Conservation (phyloP, 345 rosid species). For the Cardiospermum halicacabum region DNA sequence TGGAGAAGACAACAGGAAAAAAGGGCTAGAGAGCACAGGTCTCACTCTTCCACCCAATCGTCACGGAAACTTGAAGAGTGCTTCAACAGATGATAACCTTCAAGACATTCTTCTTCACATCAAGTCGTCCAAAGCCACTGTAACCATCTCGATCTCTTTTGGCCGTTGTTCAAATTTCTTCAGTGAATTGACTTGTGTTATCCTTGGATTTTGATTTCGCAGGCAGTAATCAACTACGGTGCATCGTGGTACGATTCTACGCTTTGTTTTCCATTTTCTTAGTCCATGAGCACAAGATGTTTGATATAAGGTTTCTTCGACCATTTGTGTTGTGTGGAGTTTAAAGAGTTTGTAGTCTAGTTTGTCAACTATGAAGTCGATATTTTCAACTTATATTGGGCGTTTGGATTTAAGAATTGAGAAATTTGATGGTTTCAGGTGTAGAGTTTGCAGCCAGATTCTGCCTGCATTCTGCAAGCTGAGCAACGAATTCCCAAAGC, state of each 20-base stretch:
- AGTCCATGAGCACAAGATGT: constrained; percentile 28
- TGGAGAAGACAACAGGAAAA: constrained; percentile 9
- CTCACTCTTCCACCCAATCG: constrained; percentile 30
- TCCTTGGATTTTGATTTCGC: constrained; percentile 13
- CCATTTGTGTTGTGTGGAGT: no score
- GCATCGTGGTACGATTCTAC: constrained; percentile 46
- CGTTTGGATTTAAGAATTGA: neutral
- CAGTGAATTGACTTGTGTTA: neutral
- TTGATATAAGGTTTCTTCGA: constrained; percentile 36
- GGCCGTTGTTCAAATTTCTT: neutral
- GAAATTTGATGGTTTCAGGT: constrained; percentile 45
- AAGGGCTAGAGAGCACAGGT: constrained; percentile 30
- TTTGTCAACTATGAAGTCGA: no score
- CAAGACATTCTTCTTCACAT: constrained; percentile 36
- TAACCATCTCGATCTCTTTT: constrained; percentile 2
- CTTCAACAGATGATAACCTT: constrained; percentile 41
- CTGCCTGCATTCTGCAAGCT: constrained; percentile 67
- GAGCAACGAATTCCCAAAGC: constrained; percentile 59
- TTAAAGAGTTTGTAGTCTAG: no score
- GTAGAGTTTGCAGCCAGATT: constrained; percentile 77
- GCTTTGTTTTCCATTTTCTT: neutral
- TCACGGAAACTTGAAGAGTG: constrained; percentile 47
- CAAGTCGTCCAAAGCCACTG: constrained; percentile 48
- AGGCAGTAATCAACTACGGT: constrained; percentile 63
- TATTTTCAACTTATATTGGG: no score